Evolutionary conservation across 768 basidiomycete species (phyloP).

Genomic region (Leccinum variicolor): DNA sequence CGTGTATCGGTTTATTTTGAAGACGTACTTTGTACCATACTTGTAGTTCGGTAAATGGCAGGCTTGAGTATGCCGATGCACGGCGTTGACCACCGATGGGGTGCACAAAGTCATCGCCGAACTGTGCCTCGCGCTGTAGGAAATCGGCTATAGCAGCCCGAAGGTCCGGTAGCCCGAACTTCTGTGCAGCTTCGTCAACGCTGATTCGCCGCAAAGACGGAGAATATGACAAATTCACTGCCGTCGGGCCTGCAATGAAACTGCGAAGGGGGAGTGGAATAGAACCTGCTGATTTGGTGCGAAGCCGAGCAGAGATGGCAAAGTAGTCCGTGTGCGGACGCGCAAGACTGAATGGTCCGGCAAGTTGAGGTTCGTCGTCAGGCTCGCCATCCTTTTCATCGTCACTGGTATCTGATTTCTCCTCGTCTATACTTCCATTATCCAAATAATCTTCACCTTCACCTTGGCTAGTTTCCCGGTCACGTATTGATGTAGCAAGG

Average conservation of each 20-base stretch:
- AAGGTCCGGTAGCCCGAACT: background rate
- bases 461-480: background rate
- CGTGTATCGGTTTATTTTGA: background rate
- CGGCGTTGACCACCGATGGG: background rate
- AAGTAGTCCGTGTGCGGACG: background rate
- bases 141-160: background rate
- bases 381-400: background rate
- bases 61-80: background rate
- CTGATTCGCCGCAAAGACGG: background rate
- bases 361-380: background rate
- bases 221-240: background rate
- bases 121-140: background rate
- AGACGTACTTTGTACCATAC: background rate
- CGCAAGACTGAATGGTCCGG: background rate
- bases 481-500: background rate
- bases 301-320: background rate
- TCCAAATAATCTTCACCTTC: background rate
- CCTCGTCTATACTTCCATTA: background rate
- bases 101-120: background rate
- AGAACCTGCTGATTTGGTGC: background rate
- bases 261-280: background rate
- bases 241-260: background rate
- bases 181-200: background rate
- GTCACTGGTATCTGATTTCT: background rate
- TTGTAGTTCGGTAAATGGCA: background rate